phyloP scores from a whole-genome alignment of 108 stramenopile genomes.

The Fragilaria radians region DNA sequence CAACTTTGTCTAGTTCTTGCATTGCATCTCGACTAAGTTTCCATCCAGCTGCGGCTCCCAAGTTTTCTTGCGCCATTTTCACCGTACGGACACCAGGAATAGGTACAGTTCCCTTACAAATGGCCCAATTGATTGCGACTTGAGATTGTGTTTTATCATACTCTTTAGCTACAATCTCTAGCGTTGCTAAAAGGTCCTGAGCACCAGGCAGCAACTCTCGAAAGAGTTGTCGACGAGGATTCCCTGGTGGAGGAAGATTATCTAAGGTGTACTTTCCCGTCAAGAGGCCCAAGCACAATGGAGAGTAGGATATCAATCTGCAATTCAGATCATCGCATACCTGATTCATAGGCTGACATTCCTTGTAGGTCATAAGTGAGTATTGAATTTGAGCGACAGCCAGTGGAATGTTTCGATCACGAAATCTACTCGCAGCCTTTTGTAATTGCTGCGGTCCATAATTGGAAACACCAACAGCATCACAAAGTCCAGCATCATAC shows the following conservation, averaged over 20 bases:
- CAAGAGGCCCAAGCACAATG: conserved; percentile 73
- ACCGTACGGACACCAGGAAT: conserved; percentile 72
- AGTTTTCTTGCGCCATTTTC: conserved; percentile 60
- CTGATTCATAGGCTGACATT: conserved; percentile 56
- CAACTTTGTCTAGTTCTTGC: conserved; percentile 60
- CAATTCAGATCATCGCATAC: conserved; percentile 65
- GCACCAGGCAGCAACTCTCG: conserved; percentile 74
- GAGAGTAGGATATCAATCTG: conserved; percentile 75
- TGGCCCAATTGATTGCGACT: conserved; percentile 90
- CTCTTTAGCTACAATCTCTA: conserved; percentile 60
- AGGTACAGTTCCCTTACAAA: conserved; percentile 80
- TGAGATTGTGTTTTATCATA: conserved; percentile 69
- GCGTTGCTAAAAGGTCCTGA: conserved; percentile 45
- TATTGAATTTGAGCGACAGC: conserved; percentile 81
- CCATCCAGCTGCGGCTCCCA: conserved; percentile 61
- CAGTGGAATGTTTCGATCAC: conserved; percentile 67
- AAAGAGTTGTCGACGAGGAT: conserved; percentile 71
- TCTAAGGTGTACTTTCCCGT: conserved; percentile 76
- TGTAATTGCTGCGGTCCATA: conserved; percentile 70
- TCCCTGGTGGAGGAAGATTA: conserved; percentile 56
- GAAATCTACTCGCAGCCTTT: conserved; percentile 29
- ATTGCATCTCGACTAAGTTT: conserved; percentile 48
- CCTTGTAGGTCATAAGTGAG: conserved; percentile 68
- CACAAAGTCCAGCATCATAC: conserved; percentile 67
- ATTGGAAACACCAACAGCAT: conserved; percentile 77